Evolutionary conservation across 345 rosid species (phyloP), one percentile per base, ranked within the genome.

Genomic region (Camelina laxa): DNA sequence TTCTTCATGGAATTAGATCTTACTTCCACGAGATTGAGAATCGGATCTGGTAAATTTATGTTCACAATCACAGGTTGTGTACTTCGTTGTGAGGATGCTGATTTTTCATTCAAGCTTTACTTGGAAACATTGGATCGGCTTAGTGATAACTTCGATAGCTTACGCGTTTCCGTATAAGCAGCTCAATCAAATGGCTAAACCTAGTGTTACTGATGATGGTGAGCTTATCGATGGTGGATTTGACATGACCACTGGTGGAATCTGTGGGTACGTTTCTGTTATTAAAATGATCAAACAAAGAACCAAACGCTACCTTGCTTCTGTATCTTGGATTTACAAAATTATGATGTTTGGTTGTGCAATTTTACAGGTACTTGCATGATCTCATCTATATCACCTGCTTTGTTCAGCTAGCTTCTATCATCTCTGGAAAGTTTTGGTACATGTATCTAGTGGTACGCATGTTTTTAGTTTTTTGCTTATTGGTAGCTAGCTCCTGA

Each of bases 171-270:
- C 67, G 0, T 63, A 42, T 63, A 63, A 63, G 54, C 67, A 63
- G 39, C 67, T 63, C 0, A 5, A 63, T 44, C 67, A 27, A 63
- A 63, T 63, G 67, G 67, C 67, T 0, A 62, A 62, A 62, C 67
- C 67, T 44, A 63, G 21, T 63, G 38, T 63, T 63, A 63, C 67
- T 2, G 67, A 63, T 44, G 53, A 44, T 24, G 67, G 67, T 63
- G 67, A 63, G 67, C 67, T 63, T 63, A 6, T 63, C 0, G 67
- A 63, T 63, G 67, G 67, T 63, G 67, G 67, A 44, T 63, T 63
- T 63, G 67, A 44, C 22, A 63, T 63, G 67, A 42, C 3, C 39
- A 63, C 67, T 24, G 67, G 38, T 63, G 67, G 67, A 44, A 63
- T 63, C 3, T 63, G 67, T 6, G 67, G 67, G 67, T 62, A 62